Conservation (phyloP, 768 basidiomycete species). For the Lactarius deliciosus region DNA sequence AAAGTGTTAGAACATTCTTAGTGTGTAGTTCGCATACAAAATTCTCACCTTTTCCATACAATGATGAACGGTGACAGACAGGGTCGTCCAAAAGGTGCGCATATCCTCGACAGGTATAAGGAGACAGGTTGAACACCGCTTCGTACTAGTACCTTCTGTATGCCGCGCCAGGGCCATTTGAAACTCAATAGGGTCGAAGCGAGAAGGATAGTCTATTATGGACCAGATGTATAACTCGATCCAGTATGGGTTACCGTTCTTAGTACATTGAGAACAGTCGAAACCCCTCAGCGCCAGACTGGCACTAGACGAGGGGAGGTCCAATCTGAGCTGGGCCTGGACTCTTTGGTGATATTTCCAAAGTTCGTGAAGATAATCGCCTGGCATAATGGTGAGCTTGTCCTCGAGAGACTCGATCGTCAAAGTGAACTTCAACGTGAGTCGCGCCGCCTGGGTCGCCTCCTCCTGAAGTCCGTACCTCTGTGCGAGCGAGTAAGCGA, state of each 20-base stretch:
- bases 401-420: not conserved
- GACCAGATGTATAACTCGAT: not conserved
- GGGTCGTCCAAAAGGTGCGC: constrained; percentile 6
- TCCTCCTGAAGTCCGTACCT: constrained; percentile 10
- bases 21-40: not conserved
- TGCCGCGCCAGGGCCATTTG: constrained; percentile 1
- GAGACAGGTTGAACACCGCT: not conserved
- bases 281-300: not conserved
- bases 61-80: not conserved
- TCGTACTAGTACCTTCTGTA: not conserved
- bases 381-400: not conserved
- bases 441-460: not conserved
- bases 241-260: not conserved
- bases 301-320: not conserved
- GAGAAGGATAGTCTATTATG: not conserved
- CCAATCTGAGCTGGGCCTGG: too few relatives aligned
- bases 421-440: not conserved
- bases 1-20: not conserved
- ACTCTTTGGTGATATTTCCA: constrained; percentile 25
- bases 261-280: not conserved
- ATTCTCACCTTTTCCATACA: constrained; percentile 3
- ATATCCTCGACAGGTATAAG: not conserved
- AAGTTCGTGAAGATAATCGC: constrained; percentile 12
- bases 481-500: constrained; percentile 1
- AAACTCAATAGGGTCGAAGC: constrained; percentile 2